Base-by-base conservation (phyloP, 441 rosid species). In the Pelargonium australe region DNA sequence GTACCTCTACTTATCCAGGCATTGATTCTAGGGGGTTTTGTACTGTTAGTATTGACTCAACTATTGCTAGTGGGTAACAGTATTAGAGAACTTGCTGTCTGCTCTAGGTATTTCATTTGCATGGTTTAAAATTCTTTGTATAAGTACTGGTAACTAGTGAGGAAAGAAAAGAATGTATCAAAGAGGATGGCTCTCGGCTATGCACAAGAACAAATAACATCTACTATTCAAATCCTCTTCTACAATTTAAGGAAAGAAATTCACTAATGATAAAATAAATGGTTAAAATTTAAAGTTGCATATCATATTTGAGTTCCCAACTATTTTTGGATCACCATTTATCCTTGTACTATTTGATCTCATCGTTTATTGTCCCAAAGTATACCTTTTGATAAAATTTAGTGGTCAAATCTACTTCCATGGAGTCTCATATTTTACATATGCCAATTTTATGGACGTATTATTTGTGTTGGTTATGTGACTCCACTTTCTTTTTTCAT, bases 401-500 rank as follows among this genome's bases (percentile, higher is more conserved):
- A 28, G 4, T 3, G 2, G 34, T 28, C 4, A 28, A 28, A 2
- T 28, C 4, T 3, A 28, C 34, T 28, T 28, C 34, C 34, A 28
- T 28, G 0, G 2, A 28, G 43, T 40, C 43, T 40, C 43, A 40
- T 40, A 20, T 20, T 20, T 20, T 20, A 20, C 23, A 20, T 20
- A 20, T 20, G 23, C 23, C 23, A 20, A 20, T 40, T 40, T 7
- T 40, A 40, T 40, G 43, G 10, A 40, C 9, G 7, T 40, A 40
- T 40, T 40, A 40, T 40, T 40, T 40, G 43, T 40, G 43, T 40
- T 40, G 1, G 9, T 51, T 51, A 51, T 14, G 7, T 51, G 17
- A 51, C 57, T 11, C 5, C 16, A 51, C 62, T 71, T 80, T 71
- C 80, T 80, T 73, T 5, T 60, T 5, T 0, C 31, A 5, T 19